Percentiles rank a stretch among this genome's conserved stretches.
Conservation (phyloP, 805 yeast genomes). For the Kockiozyma suomiensis region DNA sequence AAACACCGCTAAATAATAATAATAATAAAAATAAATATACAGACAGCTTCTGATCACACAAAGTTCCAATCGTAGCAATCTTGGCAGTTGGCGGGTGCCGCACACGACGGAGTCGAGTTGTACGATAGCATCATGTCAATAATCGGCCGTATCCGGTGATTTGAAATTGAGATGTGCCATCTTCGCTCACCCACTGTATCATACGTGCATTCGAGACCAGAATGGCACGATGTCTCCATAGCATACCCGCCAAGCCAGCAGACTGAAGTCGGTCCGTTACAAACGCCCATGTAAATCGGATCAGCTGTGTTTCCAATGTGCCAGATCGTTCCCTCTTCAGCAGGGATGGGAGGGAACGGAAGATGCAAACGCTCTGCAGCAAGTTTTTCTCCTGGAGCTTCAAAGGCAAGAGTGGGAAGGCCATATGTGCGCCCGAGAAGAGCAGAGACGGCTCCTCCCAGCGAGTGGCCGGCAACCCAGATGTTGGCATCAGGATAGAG, state of each 20-base stretch:
- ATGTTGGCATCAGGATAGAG: constrained; percentile 72
- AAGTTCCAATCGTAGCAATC: constrained; percentile 35
- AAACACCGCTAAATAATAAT: not conserved
- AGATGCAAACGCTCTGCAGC: constrained; percentile 85
- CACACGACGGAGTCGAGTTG: constrained; percentile 76
- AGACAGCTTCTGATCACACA: constrained; percentile 1
- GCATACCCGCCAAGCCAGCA: constrained; percentile 96
- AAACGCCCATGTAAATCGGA: constrained; percentile 95
- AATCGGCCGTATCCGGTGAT: constrained; percentile 89
- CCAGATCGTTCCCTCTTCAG: constrained; percentile 81
- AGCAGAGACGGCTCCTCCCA: constrained; percentile 87
- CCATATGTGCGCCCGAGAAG: constrained; percentile 90
- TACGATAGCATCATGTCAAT: constrained; percentile 73
- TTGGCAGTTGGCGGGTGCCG: constrained; percentile 18
- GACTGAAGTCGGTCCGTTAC: constrained; percentile 89
- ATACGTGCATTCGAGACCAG: constrained; percentile 84
- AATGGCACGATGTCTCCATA: constrained; percentile 94
- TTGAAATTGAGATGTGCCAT: constrained; percentile 86
- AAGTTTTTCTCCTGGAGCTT: constrained; percentile 89
- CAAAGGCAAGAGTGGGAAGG: constrained; percentile 84
- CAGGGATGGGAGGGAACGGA: constrained; percentile 78
- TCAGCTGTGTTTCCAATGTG: constrained; percentile 97
- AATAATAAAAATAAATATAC: not conserved
- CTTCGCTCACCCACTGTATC: constrained; percentile 89
- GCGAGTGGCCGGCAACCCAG: constrained; percentile 94